Base-by-base conservation (phyloP, 2,329 filamentous ascomycete species). In the Arthroderma sp. region DNA sequence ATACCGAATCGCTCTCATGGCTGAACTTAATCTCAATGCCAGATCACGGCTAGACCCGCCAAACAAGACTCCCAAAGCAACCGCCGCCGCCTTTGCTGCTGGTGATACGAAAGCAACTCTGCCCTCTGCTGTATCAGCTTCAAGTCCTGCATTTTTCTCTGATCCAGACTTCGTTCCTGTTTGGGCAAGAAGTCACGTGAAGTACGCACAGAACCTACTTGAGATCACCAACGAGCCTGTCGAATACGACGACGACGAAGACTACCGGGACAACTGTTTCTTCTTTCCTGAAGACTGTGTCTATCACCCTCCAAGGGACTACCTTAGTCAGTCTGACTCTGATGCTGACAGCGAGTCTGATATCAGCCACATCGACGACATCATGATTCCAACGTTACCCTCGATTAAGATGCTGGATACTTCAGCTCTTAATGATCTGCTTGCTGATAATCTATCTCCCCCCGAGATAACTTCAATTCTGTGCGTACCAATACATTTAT, bases 241-340 rank as follows among this genome's bases (percentile, higher is more conserved):
- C 51, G 63, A 64, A 44, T 67, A 66, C 63, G 60, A 66, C 47
- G 54, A 64, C 54, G 64, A 67, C 53, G 54, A 62, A 36, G 64
- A 66, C 47, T 65, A 64, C 44, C 54, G 54, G 46, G 64, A 67
- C 40, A 67, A 66, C 48, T 64, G 58, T 46, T 66, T 66, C 52
- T 66, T 67, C 51, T 66, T 66, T 34, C 64, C 63, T 6, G 64
- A 67, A 52, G 64, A 67, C 48, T 66, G 62, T 53, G 60, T 60
- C 41, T 66, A 59, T 51, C 59, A 62, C 10, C 62, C 63, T n/a
- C 38, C 42, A n/a, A n/a, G 36, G n/a, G 22, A 45, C 22, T 32
- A 42, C 22, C 38, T 39, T 3, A 57, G 56, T 43, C 56, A 58
- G 45, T 57, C 52, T 50, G 50, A 52, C 31, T 53, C 57, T 30